Percentiles rank a stretch among this genome's conserved stretches.
phyloP scores from a whole-genome alignment of 495 filamentous ascomycete species.

The Clohesyomyces aquaticus region DNA sequence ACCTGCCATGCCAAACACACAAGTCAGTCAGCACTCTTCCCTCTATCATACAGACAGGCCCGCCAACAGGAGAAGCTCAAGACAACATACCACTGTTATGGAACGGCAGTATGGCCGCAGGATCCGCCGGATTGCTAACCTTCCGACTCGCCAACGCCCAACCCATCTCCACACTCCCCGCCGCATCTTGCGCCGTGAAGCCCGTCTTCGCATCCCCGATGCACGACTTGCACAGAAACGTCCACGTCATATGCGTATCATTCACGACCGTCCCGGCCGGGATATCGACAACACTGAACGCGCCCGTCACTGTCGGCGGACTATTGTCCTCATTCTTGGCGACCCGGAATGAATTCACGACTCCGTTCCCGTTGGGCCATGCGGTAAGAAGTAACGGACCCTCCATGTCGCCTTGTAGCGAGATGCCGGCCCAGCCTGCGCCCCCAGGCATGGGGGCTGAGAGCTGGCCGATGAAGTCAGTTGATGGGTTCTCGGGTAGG shows the following conservation, averaged over 20 bases:
- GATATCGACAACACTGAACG: background rate
- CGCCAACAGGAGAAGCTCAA: too few relatives aligned
- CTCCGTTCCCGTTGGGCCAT: conserved; percentile 13
- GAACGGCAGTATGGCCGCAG: conserved; percentile 3
- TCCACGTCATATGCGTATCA: conserved; percentile 10
- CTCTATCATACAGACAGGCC: too few relatives aligned
- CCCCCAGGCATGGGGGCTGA: conserved; percentile 4
- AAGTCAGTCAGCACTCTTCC: background rate
- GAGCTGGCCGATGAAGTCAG: conserved; percentile 21
- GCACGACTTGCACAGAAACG: conserved; percentile 9
- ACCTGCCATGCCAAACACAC: background rate
- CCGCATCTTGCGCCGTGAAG: conserved; percentile 7
- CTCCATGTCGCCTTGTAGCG: conserved; percentile 14
- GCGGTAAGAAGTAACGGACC: conserved; percentile 18
- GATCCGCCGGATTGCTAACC: conserved; percentile 13
- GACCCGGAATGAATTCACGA: conserved; percentile 16
- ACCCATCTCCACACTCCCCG: conserved; percentile 7
- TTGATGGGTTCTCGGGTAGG: conserved; percentile 17
- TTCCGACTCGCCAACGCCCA: conserved; percentile 8
- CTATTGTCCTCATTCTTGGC: conserved; percentile 15
- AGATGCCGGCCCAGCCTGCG: conserved; percentile 13
- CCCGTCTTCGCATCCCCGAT: conserved; percentile 11
- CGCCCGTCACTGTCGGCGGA: conserved; percentile 7
- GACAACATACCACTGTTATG: conserved; percentile 10
- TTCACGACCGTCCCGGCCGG: conserved; percentile 5